Conservation (phyloP, 1,139 yeast species). For the Pichia terricola region DNA sequence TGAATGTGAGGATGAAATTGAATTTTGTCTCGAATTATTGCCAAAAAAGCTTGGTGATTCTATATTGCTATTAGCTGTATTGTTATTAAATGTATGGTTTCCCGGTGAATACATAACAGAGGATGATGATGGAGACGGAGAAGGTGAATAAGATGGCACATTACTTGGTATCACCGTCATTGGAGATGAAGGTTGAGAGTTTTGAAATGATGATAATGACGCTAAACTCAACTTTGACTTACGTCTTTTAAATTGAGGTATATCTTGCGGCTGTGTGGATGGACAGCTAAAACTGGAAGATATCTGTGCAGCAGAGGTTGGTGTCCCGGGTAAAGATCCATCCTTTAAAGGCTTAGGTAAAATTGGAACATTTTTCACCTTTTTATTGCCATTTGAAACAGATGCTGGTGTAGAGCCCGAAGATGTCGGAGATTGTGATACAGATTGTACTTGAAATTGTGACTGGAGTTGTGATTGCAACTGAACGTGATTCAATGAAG, state of each 20-base stretch:
- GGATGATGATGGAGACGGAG: constrained; percentile 9
- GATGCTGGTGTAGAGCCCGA: neutral
- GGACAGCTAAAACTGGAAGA: constrained; percentile 7
- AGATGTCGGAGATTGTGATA: constrained; percentile 2
- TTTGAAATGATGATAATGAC: constrained; percentile 7
- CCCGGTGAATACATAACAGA: constrained; percentile 11
- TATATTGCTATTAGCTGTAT: neutral
- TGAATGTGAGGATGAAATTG: constrained; percentile 16
- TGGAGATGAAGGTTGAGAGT: constrained; percentile 11
- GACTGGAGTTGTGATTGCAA: neutral
- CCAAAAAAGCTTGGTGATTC: constrained; percentile 8
- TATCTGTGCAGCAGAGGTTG: constrained; percentile 14
- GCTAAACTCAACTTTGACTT: constrained; percentile 19
- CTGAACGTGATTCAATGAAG: neutral
- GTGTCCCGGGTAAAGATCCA: constrained; percentile 15
- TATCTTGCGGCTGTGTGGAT: constrained; percentile 23
- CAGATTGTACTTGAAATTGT: constrained; percentile 3
- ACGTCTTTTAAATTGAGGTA: constrained; percentile 23
- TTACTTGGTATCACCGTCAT: constrained; percentile 1
- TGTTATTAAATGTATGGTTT: neutral
- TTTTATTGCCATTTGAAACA: neutral
- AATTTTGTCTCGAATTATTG: constrained; percentile 18
- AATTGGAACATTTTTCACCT: constrained; percentile 25
- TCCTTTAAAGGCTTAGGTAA: constrained; percentile 22
- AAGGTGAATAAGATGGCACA: constrained; percentile 4